A percentile compares a stretch with the other conserved stretches of the same genome.
These are phyloP conservation scores for Cryptococcus wingfieldii DNA, from an alignment of 1,284 basidiomycete species.

Conservation along the genomic window DNA sequence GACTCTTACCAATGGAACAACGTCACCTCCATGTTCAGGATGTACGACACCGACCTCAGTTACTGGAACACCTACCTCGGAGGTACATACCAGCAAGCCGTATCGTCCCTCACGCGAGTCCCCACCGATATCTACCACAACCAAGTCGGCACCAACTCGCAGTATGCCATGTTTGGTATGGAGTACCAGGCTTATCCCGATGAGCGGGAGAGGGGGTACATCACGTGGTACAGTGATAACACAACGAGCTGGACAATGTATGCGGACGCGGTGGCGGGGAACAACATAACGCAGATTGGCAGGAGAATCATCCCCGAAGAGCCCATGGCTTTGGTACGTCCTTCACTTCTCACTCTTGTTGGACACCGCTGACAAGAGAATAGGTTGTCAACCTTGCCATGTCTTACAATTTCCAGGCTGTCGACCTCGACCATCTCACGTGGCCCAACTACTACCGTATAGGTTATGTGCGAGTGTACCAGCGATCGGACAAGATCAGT, in stretches of 20 bases:
- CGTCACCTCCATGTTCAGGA: constrained; percentile 45
- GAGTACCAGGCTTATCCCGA: constrained; percentile 64
- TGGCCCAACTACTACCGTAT: constrained; percentile 51
- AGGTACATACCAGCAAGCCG: constrained; percentile 72
- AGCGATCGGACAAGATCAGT: constrained; percentile 39
- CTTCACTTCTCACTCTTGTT: background rate
- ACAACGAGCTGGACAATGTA: constrained; percentile 55
- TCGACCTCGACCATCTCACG: constrained; percentile 44
- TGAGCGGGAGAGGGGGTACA: constrained; percentile 57
- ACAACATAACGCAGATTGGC: constrained; percentile 55
- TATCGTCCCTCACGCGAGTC: constrained; percentile 55
- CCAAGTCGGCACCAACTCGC: constrained; percentile 3
- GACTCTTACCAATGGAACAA: constrained; percentile 61
- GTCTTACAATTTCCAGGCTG: constrained; percentile 50
- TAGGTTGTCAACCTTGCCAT: constrained; percentile 1
- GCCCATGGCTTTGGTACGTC: constrained; percentile 58
- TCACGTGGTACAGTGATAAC: constrained; percentile 63
- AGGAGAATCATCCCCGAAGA: constrained; percentile 72
- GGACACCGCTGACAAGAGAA: constrained; percentile 9
- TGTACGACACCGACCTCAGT: constrained; percentile 50
- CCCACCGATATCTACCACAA: constrained; percentile 54
- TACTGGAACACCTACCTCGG: constrained; percentile 71
- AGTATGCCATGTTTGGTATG: constrained; percentile 45
- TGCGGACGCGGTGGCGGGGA: constrained; percentile 57
- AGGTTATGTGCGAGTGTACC: constrained; percentile 53